Percentiles rank a stretch among this genome's conserved stretches.
phyloP scores from a whole-genome alignment of 2,329 filamentous ascomycete genomes.

The Thielaviopsis punctulata region DNA sequence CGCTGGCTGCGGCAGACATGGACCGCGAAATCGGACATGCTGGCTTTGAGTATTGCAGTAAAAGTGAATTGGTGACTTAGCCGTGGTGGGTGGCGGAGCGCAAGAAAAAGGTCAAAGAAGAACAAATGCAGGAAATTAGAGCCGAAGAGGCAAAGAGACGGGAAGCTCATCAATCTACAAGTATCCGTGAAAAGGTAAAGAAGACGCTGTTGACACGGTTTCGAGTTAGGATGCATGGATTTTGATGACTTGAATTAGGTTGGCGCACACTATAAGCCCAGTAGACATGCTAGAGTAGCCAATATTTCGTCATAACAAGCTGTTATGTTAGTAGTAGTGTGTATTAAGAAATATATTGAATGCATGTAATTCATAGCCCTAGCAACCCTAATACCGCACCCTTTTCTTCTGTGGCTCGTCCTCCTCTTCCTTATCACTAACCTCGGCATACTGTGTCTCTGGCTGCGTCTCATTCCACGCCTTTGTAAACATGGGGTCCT shows the following conservation, averaged over 20 bases:
- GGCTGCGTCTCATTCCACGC: conserved; percentile 89
- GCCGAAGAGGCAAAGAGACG: background rate
- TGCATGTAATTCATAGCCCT: no score
- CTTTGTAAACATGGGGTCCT: conserved; percentile 85
- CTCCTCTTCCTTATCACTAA: conserved; percentile 70
- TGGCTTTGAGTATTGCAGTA: conserved; percentile 2
- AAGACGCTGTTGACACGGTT: background rate
- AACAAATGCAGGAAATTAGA: background rate
- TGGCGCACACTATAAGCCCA: no score
- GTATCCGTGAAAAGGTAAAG: background rate
- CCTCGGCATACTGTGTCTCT: conserved; percentile 73
- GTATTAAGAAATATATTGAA: no score
- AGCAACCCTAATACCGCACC: conserved; percentile 28
- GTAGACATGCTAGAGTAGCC: background rate
- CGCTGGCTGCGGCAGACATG: background rate
- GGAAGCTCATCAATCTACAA: background rate
- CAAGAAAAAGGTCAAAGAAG: background rate
- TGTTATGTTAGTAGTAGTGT: no score
- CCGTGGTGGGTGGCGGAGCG: conserved; percentile 1
- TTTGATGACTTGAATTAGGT: background rate
- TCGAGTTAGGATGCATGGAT: background rate
- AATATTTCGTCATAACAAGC: no score
- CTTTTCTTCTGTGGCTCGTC: conserved; percentile 49
- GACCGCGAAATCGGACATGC: background rate
- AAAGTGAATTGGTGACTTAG: background rate